Evolutionary conservation across 75 land plant species (phyloP).

Genomic region (Ceratopteris richardii): DNA sequence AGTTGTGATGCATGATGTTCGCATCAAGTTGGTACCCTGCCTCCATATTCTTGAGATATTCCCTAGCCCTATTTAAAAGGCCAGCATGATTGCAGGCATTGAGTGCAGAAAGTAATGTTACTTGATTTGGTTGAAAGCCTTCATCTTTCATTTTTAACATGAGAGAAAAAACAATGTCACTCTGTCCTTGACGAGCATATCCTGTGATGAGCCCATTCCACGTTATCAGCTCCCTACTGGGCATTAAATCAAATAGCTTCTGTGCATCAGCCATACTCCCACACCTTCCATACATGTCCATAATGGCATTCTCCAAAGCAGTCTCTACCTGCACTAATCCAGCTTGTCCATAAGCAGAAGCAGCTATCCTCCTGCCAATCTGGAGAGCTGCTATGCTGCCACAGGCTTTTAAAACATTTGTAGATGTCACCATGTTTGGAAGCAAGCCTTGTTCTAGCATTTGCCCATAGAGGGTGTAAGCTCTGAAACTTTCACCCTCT

Average conservation of each 20-base stretch:
- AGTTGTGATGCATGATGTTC: slow-evolving; percentile 17
- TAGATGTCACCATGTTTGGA: slow-evolving; percentile 11
- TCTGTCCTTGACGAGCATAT: slow-evolving; percentile 28
- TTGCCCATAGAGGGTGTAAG: too few species aligned
- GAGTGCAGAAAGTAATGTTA: slow-evolving; percentile 28
- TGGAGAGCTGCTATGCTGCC: slow-evolving; percentile 6
- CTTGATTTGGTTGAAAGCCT: slow-evolving; percentile 19
- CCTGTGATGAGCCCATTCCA: slow-evolving; percentile 33
- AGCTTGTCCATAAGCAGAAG: slow-evolving; percentile 9
- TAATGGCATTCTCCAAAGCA: slow-evolving; percentile 21
- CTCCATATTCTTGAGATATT: slow-evolving; percentile 22
- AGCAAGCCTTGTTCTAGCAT: neutral
- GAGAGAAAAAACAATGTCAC: neutral
- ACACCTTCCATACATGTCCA: slow-evolving; percentile 41
- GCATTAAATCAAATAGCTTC: slow-evolving; percentile 3
- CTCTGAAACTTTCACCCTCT: too few species aligned
- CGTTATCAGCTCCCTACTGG: slow-evolving; percentile 5
- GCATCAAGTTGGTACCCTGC: slow-evolving; percentile 9
- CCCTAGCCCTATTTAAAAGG: slow-evolving; percentile 19
- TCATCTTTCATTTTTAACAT: slow-evolving; percentile 11
- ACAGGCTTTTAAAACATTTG: slow-evolving; percentile 19
- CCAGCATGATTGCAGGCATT: slow-evolving; percentile 37
- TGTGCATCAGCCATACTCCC: slow-evolving; percentile 23
- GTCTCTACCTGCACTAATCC: slow-evolving; percentile 17
- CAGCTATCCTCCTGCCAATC: slow-evolving; percentile 16